A percentile compares a stretch with the other conserved stretches of the same genome.
phyloP scores from a whole-genome alignment of 2,329 filamentous ascomycete genomes.

The Nothophaeocryptopus gaeumannii region DNA sequence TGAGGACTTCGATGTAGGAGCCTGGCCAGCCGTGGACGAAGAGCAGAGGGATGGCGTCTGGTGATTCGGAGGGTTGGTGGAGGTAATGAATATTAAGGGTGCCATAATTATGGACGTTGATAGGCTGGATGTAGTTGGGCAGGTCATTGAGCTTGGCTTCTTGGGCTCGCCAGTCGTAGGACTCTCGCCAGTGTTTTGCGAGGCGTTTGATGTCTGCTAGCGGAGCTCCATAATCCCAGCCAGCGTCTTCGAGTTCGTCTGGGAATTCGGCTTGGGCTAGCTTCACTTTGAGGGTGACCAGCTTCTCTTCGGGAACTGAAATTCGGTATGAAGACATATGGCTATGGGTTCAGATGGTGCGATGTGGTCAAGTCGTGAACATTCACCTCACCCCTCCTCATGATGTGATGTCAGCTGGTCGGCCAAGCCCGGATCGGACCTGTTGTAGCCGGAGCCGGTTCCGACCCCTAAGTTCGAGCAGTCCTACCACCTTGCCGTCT shows the following conservation, averaged over 20 bases:
- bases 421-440: too few species aligned
- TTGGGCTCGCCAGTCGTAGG: slow-evolving; percentile 60
- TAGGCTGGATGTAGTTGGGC: slow-evolving; percentile 56
- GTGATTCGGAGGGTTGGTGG: slow-evolving; percentile 52
- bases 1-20: slow-evolving; percentile 64
- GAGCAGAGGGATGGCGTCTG: slow-evolving; percentile 60
- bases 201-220: slow-evolving; percentile 60
- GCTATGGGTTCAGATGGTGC: too few species aligned
- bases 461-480: too few species aligned
- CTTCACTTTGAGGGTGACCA: slow-evolving; percentile 56
- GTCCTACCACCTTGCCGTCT: too few species aligned
- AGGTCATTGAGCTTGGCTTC: slow-evolving; percentile 60
- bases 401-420: too few species aligned
- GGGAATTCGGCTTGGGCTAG: slow-evolving; percentile 47
- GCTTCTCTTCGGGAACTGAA: slow-evolving; percentile 49
- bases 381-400: too few species aligned
- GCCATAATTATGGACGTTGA: slow-evolving; percentile 59
- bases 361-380: too few species aligned
- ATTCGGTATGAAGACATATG: slow-evolving; percentile 48
- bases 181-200: slow-evolving; percentile 54
- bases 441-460: too few species aligned
- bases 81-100: slow-evolving; percentile 63
- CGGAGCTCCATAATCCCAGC: slow-evolving; percentile 59
- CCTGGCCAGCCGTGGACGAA: slow-evolving; percentile 71
- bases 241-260: slow-evolving; percentile 42